Percentiles rank a stretch among this genome's conserved stretches.
Evolutionary conservation across 495 filamentous ascomycete genomes (phyloP).

Genomic region (Tuber magnatum): DNA sequence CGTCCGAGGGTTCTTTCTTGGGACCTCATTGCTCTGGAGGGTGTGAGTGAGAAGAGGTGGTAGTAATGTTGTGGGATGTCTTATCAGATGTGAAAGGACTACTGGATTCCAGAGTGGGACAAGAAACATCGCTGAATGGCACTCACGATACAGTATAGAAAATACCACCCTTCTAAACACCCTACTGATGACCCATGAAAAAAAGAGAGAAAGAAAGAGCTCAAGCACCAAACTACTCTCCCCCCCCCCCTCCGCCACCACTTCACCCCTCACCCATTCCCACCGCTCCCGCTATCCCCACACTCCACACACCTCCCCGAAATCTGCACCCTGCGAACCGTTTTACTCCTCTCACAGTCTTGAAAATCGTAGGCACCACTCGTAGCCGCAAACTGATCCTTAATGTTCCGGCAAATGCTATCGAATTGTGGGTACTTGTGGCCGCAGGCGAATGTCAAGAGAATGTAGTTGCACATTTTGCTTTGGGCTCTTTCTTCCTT

Average conservation of each 20-base stretch:
- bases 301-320: not conserved
- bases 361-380: slow-evolving; percentile 21
- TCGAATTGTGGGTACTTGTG: slow-evolving; percentile 24
- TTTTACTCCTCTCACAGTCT: slow-evolving; percentile 19
- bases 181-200: not conserved
- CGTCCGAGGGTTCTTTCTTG: not conserved
- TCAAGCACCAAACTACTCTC: not conserved
- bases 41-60: not conserved
- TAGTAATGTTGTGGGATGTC: not conserved
- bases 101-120: not conserved
- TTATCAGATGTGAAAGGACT: not conserved
- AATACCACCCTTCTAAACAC: not conserved
- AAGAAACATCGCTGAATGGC: not conserved
- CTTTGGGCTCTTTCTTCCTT: not conserved
- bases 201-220: not conserved
- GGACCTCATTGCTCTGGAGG: not conserved
- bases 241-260: not conserved
- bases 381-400: slow-evolving; percentile 18
- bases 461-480: slow-evolving; percentile 28
- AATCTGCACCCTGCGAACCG: slow-evolving; percentile 1
- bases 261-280: not conserved
- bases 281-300: not conserved
- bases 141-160: not conserved
- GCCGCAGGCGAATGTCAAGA: slow-evolving; percentile 20
- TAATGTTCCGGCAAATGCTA: slow-evolving; percentile 18